phyloP scores from a whole-genome alignment of 495 filamentous ascomycete species.

The Diplogelasinospora grovesii region DNA sequence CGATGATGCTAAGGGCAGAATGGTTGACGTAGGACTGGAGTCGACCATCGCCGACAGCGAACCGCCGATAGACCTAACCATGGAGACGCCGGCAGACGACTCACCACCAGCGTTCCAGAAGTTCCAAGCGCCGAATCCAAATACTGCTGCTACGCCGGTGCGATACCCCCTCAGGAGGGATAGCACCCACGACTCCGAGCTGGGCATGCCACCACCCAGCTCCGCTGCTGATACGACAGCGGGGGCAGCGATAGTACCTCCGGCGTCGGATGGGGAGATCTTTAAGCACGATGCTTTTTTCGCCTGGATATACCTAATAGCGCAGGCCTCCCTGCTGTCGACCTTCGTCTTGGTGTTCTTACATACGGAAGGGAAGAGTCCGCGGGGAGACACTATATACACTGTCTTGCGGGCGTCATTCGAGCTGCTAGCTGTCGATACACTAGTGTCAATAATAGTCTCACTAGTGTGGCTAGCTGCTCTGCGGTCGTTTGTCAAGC shows the following conservation, averaged over 20 bases:
- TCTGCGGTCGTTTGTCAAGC: conserved; percentile 75
- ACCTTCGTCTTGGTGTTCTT: conserved; percentile 83
- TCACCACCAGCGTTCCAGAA: conserved; percentile 82
- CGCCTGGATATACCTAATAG: conserved; percentile 84
- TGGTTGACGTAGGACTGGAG: conserved; percentile 87
- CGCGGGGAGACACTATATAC: conserved; percentile 82
- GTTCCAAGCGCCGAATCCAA: conserved; percentile 57
- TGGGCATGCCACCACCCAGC: conserved; percentile 15
- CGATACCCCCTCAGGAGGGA: conserved; percentile 18
- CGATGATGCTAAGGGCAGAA: conserved; percentile 55
- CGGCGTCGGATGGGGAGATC: conserved; percentile 36
- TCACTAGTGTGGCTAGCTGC: conserved; percentile 87
- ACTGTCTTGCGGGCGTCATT: conserved; percentile 80
- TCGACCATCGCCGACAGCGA: conserved; percentile 51
- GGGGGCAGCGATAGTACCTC: conserved; percentile 16
- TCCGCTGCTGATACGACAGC: conserved; percentile 18
- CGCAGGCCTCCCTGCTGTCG: conserved; percentile 71
- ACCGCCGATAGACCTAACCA: conserved; percentile 52
- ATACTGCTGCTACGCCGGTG: conserved; percentile 13
- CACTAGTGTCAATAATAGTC: conserved; percentile 78
- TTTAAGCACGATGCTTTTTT: conserved; percentile 79
- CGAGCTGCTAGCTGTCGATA: conserved; percentile 83
- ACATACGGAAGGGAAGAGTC: conserved; percentile 62
- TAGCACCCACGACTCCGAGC: conserved; percentile 21
- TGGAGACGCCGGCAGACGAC: conserved; percentile 49